These are phyloP conservation scores for Mucor saturninus DNA, from an alignment of 371 early-diverging fungal genomes.

Conservation along the genomic window DNA sequence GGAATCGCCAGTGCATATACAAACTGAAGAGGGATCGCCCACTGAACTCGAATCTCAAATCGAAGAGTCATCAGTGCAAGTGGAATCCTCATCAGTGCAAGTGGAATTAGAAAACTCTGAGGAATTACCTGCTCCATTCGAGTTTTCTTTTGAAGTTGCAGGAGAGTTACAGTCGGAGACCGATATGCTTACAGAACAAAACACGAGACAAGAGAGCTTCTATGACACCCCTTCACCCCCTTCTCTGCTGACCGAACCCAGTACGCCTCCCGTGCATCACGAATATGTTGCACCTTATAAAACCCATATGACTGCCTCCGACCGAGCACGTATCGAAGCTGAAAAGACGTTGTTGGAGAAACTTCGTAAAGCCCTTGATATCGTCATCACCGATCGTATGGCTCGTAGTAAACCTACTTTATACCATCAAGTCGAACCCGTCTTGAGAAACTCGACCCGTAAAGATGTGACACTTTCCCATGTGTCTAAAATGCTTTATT, in stretches of 20 bases:
- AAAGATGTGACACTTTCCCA: conserved; percentile 37
- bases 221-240: conserved; percentile 16
- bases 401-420: conserved; percentile 36
- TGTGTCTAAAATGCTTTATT: conserved; percentile 36
- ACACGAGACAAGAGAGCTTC: too few species aligned
- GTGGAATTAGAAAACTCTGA: not conserved
- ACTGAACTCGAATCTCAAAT: not conserved
- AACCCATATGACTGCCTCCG: conserved; percentile 20
- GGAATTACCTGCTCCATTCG: not conserved
- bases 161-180: not conserved
- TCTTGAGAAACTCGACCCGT: conserved; percentile 36
- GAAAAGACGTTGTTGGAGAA: conserved; percentile 34
- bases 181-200: not conserved
- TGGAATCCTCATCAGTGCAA: not conserved
- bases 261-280: conserved; percentile 15
- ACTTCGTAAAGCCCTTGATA: conserved; percentile 41
- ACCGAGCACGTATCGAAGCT: conserved; percentile 35
- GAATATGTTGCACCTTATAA: conserved; percentile 19
- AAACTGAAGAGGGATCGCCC: not conserved
- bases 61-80: not conserved
- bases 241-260: conserved; percentile 15
- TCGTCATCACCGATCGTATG: conserved; percentile 40
- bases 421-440: conserved; percentile 43
- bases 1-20: not conserved
- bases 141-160: not conserved